These are phyloP conservation scores for Leavenworthia alabamica DNA, from an alignment of 345 rosid species.

Conservation along the genomic window DNA sequence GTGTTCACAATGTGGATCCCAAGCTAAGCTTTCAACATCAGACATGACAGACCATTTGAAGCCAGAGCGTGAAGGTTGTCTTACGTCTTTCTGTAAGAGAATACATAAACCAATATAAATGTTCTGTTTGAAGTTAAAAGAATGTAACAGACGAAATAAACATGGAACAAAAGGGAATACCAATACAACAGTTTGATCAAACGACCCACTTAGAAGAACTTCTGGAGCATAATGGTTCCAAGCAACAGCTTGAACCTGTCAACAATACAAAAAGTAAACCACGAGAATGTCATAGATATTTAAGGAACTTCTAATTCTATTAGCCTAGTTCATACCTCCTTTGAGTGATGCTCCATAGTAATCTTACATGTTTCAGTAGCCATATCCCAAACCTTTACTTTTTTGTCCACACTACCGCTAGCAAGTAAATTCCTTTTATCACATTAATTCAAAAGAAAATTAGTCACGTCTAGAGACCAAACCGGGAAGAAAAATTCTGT, in stretches of 20 bases:
- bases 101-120: constrained; percentile 1
- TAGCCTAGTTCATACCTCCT: constrained; percentile 47
- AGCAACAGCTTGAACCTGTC: constrained; percentile 92
- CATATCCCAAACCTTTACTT: constrained; percentile 85
- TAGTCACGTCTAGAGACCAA: not conserved
- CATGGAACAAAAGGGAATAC: constrained; percentile 42
- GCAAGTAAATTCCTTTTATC: constrained; percentile 75
- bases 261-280: not conserved
- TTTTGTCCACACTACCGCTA: constrained; percentile 81
- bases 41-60: constrained; percentile 65
- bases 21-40: constrained; percentile 84
- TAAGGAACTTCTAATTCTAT: not conserved
- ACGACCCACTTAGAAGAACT: constrained; percentile 96
- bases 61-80: constrained; percentile 65
- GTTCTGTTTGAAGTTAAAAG: not conserved
- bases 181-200: constrained; percentile 83
- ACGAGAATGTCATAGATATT: not conserved
- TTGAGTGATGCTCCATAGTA: constrained; percentile 85
- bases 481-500: not conserved
- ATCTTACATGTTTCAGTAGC: constrained; percentile 63
- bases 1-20: constrained; percentile 84
- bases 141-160: no score
- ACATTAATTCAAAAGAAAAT: not conserved
- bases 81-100: constrained; percentile 67
- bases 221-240: constrained; percentile 78